A percentile compares a stretch with the other conserved stretches of the same genome.
Evolutionary conservation across 768 basidiomycete genomes (phyloP).

Genomic region (Russula virescens): DNA sequence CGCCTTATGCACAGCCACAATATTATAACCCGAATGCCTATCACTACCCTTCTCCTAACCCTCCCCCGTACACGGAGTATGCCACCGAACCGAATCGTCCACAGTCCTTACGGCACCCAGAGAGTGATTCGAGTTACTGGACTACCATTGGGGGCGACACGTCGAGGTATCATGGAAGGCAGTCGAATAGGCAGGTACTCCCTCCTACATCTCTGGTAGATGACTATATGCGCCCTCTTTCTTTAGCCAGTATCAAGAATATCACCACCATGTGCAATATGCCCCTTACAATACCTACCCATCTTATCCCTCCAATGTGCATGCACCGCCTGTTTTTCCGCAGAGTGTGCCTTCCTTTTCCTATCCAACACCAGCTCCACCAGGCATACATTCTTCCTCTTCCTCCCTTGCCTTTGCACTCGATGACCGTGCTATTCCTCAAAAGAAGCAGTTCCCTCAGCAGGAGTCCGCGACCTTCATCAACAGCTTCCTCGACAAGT

Average conservation of each 20-base stretch:
- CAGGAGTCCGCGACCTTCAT: slow-evolving; percentile 62
- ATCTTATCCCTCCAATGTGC: slow-evolving; percentile 47
- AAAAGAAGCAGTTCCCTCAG: slow-evolving; percentile 38
- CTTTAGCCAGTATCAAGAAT: slow-evolving; percentile 28
- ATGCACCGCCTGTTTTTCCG: slow-evolving; percentile 63
- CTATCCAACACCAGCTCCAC: slow-evolving; percentile 68
- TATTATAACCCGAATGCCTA: slow-evolving; percentile 37
- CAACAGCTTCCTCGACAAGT: slow-evolving; percentile 57
- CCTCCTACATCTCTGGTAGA: not conserved
- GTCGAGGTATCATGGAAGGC: slow-evolving; percentile 51
- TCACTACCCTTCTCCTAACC: slow-evolving; percentile 32
- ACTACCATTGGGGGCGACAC: slow-evolving; percentile 55
- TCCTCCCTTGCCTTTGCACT: slow-evolving; percentile 75
- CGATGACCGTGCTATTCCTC: slow-evolving; percentile 38
- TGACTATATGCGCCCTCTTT: slow-evolving; percentile 19
- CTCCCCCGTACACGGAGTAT: slow-evolving; percentile 63
- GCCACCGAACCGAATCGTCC: slow-evolving; percentile 55
- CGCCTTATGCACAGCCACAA: slow-evolving; percentile 57
- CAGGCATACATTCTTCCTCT: slow-evolving; percentile 56
- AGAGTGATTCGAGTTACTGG: slow-evolving; percentile 57
- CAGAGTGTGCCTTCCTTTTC: slow-evolving; percentile 52
- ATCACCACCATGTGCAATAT: slow-evolving; percentile 39
- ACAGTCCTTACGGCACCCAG: slow-evolving; percentile 40
- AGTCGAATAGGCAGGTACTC: slow-evolving; percentile 25
- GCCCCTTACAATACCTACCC: slow-evolving; percentile 40